Conservation (phyloP, 257 asterid genomes). For the Dorcoceras hygrometricum region DNA sequence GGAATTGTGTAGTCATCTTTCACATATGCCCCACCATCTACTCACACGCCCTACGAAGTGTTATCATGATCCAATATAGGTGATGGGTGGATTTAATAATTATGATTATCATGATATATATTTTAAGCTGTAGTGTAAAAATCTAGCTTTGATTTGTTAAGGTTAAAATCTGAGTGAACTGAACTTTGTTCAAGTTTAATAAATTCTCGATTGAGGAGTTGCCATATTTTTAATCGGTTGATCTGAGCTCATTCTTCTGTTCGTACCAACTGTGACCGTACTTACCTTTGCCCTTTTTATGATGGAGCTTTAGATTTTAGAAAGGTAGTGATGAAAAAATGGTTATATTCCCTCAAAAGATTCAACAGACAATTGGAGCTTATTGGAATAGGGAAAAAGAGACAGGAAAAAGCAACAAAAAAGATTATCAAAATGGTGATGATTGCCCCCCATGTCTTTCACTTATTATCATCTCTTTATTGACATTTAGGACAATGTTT, state of each 20-base stretch:
- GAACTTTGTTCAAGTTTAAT: too few species aligned
- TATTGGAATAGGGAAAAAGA: slow-evolving; percentile 22
- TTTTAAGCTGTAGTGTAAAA: not conserved
- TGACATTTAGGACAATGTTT: slow-evolving; percentile 30
- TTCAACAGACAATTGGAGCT: slow-evolving; percentile 34
- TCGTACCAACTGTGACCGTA: not conserved
- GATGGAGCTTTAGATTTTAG: slow-evolving; percentile 42
- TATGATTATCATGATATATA: not conserved
- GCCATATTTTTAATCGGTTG: too few species aligned
- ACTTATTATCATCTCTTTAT: slow-evolving; percentile 31
- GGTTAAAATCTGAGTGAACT: not conserved
- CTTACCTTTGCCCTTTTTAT: slow-evolving; percentile 16
- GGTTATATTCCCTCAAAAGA: slow-evolving; percentile 22
- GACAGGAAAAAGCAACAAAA: slow-evolving; percentile 25
- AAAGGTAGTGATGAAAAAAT: slow-evolving; percentile 33
- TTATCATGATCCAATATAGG: slow-evolving; percentile 23
- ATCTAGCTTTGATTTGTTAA: not conserved
- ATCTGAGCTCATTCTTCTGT: too few species aligned
- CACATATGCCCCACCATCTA: slow-evolving; percentile 35
- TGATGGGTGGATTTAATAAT: slow-evolving; percentile 2
- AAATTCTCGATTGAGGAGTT: not conserved
- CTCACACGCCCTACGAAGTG: slow-evolving; percentile 18
- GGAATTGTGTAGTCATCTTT: slow-evolving; percentile 5
- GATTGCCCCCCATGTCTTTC: slow-evolving; percentile 38
- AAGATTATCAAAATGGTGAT: slow-evolving; percentile 58